Conservation (phyloP, 2,329 filamentous ascomycete genomes). For the Talaromyces amestolkiae region DNA sequence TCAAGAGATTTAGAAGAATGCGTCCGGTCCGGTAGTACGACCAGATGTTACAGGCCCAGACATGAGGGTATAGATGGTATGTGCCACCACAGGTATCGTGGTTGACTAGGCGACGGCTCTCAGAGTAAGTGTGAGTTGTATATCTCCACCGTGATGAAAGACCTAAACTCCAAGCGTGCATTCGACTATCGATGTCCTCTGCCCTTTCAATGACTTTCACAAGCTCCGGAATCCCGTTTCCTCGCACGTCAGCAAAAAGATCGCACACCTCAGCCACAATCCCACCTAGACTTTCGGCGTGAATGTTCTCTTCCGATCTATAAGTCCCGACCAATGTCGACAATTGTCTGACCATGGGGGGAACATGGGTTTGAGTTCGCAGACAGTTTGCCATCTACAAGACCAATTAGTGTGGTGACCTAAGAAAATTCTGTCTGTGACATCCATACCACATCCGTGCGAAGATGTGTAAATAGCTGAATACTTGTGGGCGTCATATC, state of each 20-base stretch:
- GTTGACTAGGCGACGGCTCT: neutral
- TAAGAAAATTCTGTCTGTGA: neutral
- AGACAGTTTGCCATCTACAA: neutral
- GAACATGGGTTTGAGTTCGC: neutral
- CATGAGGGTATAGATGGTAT: neutral
- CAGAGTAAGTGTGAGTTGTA: neutral
- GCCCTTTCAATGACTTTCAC: neutral
- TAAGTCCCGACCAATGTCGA: neutral
- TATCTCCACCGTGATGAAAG: neutral
- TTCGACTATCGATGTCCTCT: neutral
- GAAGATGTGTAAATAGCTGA: neutral
- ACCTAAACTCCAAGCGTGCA: neutral
- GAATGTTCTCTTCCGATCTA: neutral
- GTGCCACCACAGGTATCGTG: neutral
- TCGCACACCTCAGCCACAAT: neutral
- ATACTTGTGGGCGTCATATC: neutral
- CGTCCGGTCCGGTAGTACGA: neutral
- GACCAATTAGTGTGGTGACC: neutral
- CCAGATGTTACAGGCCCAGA: neutral
- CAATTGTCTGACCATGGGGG: neutral
- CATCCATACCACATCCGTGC: neutral
- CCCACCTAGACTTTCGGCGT: neutral
- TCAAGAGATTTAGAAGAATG: neutral
- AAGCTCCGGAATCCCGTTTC: neutral
- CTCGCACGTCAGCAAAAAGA: neutral